A percentile compares a stretch with the other conserved stretches of the same genome.
Conservation (phyloP, 352 stramenopile genomes). For the Blastocystis hominis region DNA sequence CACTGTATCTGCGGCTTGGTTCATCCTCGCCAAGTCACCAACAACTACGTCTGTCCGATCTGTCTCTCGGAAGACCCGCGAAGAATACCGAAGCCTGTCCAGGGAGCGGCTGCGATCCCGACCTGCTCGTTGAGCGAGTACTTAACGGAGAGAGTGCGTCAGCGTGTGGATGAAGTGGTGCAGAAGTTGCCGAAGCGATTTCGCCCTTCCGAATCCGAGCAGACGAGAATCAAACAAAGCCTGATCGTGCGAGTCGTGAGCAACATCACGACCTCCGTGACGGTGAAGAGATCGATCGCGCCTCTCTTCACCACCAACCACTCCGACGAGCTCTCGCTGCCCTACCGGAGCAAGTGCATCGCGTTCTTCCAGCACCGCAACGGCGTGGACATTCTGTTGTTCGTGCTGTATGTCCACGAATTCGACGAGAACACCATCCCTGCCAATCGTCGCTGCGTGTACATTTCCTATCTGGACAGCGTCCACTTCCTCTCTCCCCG, state of each 20-base stretch:
- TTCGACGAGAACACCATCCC: slow-evolving; percentile 85
- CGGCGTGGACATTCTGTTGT: slow-evolving; percentile 92
- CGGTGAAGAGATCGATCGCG: not conserved
- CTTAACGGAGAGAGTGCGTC: not conserved
- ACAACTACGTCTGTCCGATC: slow-evolving; percentile 14
- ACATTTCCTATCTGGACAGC: slow-evolving; percentile 94
- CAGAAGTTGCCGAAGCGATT: not conserved
- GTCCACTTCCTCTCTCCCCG: slow-evolving; percentile 93
- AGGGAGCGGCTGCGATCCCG: not conserved
- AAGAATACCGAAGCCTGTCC: not conserved
- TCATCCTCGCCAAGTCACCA: slow-evolving; percentile 14
- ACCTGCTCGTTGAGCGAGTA: not conserved
- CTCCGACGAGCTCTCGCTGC: slow-evolving; percentile 26
- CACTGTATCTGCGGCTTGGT: slow-evolving; percentile 39
- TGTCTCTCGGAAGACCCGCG: slow-evolving; percentile 13
- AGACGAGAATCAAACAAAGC: not conserved
- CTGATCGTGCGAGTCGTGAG: not conserved
- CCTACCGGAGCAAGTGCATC: slow-evolving; percentile 65
- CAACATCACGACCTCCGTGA: slow-evolving; percentile 5
- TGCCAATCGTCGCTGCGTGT: slow-evolving; percentile 85
- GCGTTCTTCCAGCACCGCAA: slow-evolving; percentile 78
- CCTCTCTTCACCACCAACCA: not conserved
- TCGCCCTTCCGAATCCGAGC: not conserved
- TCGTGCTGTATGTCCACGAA: slow-evolving; percentile 99
- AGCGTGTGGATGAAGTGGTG: not conserved